Evolutionary conservation across 352 stramenopile genomes (phyloP).

Genomic region (Pythium coloratum): DNA sequence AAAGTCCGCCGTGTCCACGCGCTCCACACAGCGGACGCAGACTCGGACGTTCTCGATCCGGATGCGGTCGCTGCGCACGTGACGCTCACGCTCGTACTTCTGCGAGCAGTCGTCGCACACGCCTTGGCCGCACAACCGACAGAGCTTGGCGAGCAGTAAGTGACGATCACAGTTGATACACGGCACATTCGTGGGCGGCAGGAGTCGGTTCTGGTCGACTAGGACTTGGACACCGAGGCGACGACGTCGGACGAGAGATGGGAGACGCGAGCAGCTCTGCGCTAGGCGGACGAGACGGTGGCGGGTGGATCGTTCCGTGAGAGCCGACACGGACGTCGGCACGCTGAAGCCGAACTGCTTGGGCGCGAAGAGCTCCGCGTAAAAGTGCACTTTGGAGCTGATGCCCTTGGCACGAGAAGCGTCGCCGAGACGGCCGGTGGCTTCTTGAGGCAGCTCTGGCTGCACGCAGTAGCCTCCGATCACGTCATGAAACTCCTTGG

Average conservation of each 20-base stretch:
- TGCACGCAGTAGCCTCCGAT: conserved; percentile 27
- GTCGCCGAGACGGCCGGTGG: neutral
- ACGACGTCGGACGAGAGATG: conserved; percentile 49
- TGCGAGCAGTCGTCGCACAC: conserved; percentile 53
- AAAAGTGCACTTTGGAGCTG: conserved; percentile 27
- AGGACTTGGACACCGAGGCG: conserved; percentile 61
- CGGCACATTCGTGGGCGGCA: conserved; percentile 45
- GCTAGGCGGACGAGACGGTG: conserved; percentile 23
- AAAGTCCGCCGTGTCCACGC: conserved; percentile 57
- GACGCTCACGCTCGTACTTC: conserved; percentile 36
- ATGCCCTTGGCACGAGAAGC: no score
- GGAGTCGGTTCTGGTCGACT: conserved; percentile 38
- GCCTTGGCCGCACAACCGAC: conserved; percentile 57
- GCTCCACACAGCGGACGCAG: conserved; percentile 52
- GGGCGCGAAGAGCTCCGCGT: conserved; percentile 29
- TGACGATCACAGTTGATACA: conserved; percentile 63
- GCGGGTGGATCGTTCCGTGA: conserved; percentile 17
- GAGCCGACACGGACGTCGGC: neutral
- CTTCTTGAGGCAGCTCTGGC: conserved; percentile 9
- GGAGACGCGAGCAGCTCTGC: conserved; percentile 29
- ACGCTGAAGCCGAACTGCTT: conserved; percentile 23
- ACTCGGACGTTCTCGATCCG: conserved; percentile 39
- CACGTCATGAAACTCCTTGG: conserved; percentile 27
- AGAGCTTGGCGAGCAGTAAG: conserved; percentile 49
- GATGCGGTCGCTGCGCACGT: conserved; percentile 7